Evolutionary conservation across 1,284 basidiomycete species (phyloP), one percentile per base, ranked within the genome.

Genomic region (Somion occarium): DNA sequence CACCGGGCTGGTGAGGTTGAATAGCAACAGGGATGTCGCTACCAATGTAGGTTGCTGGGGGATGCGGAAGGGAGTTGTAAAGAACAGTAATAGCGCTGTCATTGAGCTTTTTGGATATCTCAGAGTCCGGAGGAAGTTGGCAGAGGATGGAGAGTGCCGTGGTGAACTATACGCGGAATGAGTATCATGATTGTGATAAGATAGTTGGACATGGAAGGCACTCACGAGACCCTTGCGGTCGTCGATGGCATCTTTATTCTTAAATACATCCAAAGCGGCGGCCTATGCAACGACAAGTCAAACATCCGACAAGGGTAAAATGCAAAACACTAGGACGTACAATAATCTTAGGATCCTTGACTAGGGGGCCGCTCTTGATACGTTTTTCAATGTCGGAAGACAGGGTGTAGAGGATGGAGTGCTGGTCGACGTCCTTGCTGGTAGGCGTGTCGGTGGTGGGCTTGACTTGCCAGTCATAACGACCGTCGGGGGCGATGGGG

Each of bases 61-160:
- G 90, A 63, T 93, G 90, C 0, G 79, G 68, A 27, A 92, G 73
- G 58, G 93, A 88, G 60, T 85, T 82, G 66, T 88, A 91, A 50
- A 91, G 60, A 23, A 78, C 66, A 50, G 76, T 69, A 49, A 90
- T 70, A 48, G 82, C 75, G 49, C 71, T 72, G 53, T 77, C 72
- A 60, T 85, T 80, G 12, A 82, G 61, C 20, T 70, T 65, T 9
- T 67, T 67, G 9, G 75, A 68, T 24, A 83, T 41, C 9, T 65
- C 65, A 5, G 59, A 59, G 39, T 79, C 78, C 12, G 75, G 70
- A 3, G 82, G 79, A 39, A 87, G 69, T 37, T 74, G 73, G 20
- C 86, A 77, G 57, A 90, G 75, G 55, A 87, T 73, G 5, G 73
- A 75, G 19, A 91, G 69, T 5, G 76, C 70, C 58, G 87, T 74